Base-by-base conservation (phyloP, 129 eudicot genomes). In the Arctium minus region DNA sequence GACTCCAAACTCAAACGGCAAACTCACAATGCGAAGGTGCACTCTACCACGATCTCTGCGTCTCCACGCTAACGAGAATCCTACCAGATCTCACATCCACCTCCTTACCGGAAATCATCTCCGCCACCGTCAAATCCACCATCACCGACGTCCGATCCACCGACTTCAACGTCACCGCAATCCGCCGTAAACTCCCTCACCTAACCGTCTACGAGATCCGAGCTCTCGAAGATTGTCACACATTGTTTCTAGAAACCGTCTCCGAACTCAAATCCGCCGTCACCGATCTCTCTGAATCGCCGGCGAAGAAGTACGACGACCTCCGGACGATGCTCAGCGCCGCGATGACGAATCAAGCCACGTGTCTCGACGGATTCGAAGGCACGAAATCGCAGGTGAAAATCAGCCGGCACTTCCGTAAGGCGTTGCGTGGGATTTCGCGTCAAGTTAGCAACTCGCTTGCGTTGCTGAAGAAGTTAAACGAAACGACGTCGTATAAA, bases 331-430 rank as follows among this genome's bases (percentile, higher is more conserved):
- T 89, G 27, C 85, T 94, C 44, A 92, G 97, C 74, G 98, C 88
- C 6, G 98, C 96, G 30, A 94, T 94, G 96, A 94, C 98, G 5
- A 92, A 94, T 62, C 97, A 92, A 80, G 89, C 79, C 78, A 95
- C 98, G 15, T 95, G 98, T 78, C 94, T 95, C 9, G 97, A 95
- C 42, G 98, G 97, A 4, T 90, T 94, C 70, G 91, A 86, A 2
- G 86, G 84, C 46, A 86, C 96, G 46, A 81, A 86, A 40, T 69
- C 84, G 18, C 82, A 87, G 50, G 85, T 92, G 5, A 87, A 94
- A 29, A 82, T 93, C 5, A 83, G 94, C 22, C 44, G 80, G 3
- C 69, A 50, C 77, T 89, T 95, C 48, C 82, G 94, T 36, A 81
- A 89, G 2, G 83, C 89, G 31, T 42, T 95, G 74, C 53, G 10